phyloP scores from a whole-genome alignment of 495 filamentous ascomycete genomes.

The Margaritispora aquatica region DNA sequence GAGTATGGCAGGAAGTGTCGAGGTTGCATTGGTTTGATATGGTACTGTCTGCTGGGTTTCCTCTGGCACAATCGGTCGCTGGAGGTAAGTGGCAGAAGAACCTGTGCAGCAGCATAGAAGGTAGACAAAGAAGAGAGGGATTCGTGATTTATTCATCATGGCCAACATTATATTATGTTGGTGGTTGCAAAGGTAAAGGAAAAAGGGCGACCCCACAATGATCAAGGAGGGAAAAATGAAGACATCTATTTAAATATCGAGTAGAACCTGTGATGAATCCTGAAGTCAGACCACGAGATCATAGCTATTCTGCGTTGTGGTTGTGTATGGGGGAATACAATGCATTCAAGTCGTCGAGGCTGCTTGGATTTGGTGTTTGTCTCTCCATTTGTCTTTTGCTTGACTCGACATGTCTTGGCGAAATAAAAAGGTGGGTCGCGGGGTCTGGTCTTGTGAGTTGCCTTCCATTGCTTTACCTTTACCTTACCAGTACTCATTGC shows the following conservation, averaged over 20 bases:
- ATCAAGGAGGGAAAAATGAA: slow-evolving; percentile 23
- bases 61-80: not conserved
- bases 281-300: slow-evolving; percentile 5
- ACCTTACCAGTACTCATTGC: too few species aligned
- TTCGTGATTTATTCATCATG: not conserved
- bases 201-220: not conserved
- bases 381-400: too few species aligned
- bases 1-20: slow-evolving; percentile 35
- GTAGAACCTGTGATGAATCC: not conserved
- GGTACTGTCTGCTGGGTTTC: slow-evolving; percentile 1
- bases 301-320: not conserved
- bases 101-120: not conserved
- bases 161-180: not conserved
- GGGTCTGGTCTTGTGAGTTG: not conserved
- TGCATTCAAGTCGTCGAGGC: not conserved
- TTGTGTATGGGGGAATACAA: not conserved
- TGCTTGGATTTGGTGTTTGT: not conserved
- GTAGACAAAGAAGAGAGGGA: slow-evolving; percentile 4
- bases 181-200: not conserved
- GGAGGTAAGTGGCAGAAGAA: not conserved
- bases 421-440: not conserved
- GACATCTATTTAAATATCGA: slow-evolving; percentile 18
- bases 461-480: too few species aligned
- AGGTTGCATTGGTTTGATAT: not conserved
- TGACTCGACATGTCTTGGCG: not conserved